Evolutionary conservation across 2,329 filamentous ascomycete genomes (phyloP).

Genomic region (Pseudogymnoascus sp.): DNA sequence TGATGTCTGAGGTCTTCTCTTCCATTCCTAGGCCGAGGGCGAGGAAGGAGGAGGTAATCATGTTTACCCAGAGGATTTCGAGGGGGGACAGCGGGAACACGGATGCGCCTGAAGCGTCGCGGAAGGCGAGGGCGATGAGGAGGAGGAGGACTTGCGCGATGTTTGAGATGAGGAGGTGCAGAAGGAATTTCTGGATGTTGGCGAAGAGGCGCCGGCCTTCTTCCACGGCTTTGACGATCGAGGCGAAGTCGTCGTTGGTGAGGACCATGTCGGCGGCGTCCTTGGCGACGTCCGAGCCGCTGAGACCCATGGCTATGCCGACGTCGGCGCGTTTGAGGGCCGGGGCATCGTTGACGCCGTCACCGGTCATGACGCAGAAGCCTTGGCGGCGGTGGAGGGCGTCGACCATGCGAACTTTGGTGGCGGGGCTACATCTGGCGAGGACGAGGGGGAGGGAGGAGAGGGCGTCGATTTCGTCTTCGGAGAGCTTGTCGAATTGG

Average conservation of each 20-base stretch:
- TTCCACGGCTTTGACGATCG: constrained; percentile 63
- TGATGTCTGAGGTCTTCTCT: constrained; percentile 57
- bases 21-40: constrained; percentile 67
- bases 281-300: constrained; percentile 65
- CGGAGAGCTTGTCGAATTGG: constrained; percentile 52
- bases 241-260: constrained; percentile 82
- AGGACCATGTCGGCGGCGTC: constrained; percentile 83
- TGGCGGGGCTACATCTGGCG: constrained; percentile 59
- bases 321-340: constrained; percentile 66
- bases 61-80: constrained; percentile 69
- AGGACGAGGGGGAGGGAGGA: constrained; percentile 56
- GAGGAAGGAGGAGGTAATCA: constrained; percentile 62
- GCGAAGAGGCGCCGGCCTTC: constrained; percentile 62
- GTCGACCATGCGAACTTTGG: constrained; percentile 68
- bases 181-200: constrained; percentile 63
- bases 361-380: constrained; percentile 68
- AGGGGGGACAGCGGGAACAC: constrained; percentile 64
- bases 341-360: constrained; percentile 67
- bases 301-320: constrained; percentile 65
- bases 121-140: constrained; percentile 60
- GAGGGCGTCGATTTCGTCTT: constrained; percentile 54
- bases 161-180: constrained; percentile 62
- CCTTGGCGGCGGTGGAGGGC: constrained; percentile 59
- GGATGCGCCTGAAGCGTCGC: constrained; percentile 47
- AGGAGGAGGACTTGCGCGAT: constrained; percentile 61